phyloP scores from a whole-genome alignment of 257 asterid genomes.

The Petrea volubilis region DNA sequence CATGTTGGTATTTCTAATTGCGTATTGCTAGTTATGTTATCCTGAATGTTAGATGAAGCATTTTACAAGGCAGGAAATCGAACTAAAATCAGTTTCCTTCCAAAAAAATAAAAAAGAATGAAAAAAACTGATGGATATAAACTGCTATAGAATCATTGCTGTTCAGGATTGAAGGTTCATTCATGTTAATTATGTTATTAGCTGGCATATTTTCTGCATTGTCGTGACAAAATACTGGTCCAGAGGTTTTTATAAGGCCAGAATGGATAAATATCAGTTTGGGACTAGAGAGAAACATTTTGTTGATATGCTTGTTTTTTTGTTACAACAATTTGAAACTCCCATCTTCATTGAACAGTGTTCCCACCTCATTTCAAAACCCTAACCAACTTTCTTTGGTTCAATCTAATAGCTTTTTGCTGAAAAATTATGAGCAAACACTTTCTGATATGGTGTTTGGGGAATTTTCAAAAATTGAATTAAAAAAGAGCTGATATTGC shows the following conservation, averaged over 20 bases:
- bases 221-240: neutral
- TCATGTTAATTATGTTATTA: neutral
- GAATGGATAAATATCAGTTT: no score
- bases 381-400: neutral
- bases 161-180: neutral
- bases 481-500: neutral
- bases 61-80: neutral
- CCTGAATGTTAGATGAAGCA: neutral
- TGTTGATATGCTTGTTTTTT: no score
- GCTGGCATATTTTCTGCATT: neutral
- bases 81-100: neutral
- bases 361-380: no score
- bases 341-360: no score
- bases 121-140: no score
- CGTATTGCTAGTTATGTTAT: neutral
- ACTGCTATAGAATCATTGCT: constrained; percentile 4
- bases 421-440: neutral
- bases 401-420: no score
- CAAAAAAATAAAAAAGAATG: no score
- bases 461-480: neutral
- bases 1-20: neutral
- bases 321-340: no score
- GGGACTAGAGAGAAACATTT: no score
- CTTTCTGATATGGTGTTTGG: neutral
- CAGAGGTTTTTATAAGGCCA: no score